Evolutionary conservation across 192 early-diverging fungal species (phyloP).

Genomic region (Coemansia sp.): DNA sequence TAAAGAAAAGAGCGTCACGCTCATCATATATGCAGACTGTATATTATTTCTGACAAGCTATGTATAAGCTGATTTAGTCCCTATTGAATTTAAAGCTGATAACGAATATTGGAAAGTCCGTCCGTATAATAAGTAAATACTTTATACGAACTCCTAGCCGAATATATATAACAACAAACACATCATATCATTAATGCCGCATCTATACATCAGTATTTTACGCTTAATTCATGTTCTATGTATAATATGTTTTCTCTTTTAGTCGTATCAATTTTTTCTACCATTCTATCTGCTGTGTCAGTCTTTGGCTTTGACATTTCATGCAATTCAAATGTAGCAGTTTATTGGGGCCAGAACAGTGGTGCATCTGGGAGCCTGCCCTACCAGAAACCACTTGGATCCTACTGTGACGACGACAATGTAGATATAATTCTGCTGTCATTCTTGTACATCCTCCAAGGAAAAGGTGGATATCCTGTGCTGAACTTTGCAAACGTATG

Average conservation of each 20-base stretch:
- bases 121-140: too few species aligned
- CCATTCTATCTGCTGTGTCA: slow-evolving; percentile 11
- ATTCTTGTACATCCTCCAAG: slow-evolving; percentile 70
- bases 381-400: slow-evolving; percentile 54
- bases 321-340: slow-evolving; percentile 58
- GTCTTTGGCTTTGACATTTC: slow-evolving; percentile 50
- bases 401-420: slow-evolving; percentile 60
- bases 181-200: too few species aligned
- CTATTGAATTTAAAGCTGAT: too few species aligned
- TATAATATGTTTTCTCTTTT: not conserved
- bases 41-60: not conserved
- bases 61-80: not conserved
- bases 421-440: slow-evolving; percentile 62
- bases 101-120: not conserved
- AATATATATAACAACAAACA: too few species aligned
- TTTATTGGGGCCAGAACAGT: slow-evolving; percentile 64
- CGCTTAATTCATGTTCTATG: not conserved
- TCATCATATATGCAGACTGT: not conserved
- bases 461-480: slow-evolving; percentile 59
- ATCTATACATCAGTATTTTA: too few species aligned
- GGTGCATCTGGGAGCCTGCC: slow-evolving; percentile 47
- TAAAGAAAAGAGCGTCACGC: not conserved
- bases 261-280: not conserved
- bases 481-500: slow-evolving; percentile 76
- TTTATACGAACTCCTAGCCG: too few species aligned